Conservation (phyloP, 768 basidiomycete species). For the Calvatia gigantea region DNA sequence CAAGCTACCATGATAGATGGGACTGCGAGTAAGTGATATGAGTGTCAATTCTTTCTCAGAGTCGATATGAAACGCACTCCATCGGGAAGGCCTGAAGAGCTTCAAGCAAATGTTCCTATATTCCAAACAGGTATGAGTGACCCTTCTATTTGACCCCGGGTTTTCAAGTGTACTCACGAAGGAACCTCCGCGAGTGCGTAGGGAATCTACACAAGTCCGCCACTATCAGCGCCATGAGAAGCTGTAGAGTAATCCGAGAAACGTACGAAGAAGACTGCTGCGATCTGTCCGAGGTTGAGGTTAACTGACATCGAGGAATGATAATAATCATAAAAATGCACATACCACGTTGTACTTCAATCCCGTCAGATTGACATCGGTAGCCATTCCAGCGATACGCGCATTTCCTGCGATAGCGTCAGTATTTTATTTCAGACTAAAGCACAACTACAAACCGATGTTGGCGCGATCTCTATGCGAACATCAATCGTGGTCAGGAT, state of each 20-base stretch:
- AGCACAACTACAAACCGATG: constrained; percentile 22
- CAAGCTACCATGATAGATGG: constrained; percentile 31
- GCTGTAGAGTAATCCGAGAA: neutral
- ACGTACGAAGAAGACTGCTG: constrained; percentile 33
- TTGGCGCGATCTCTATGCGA: constrained; percentile 31
- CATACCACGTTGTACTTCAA: constrained; percentile 33
- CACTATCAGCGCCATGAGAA: neutral
- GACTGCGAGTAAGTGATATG: constrained; percentile 15
- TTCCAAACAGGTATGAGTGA: neutral
- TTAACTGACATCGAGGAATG: neutral
- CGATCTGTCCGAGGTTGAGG: constrained; percentile 19
- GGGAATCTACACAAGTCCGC: constrained; percentile 19
- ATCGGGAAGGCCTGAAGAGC: constrained; percentile 26
- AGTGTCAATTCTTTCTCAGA: neutral
- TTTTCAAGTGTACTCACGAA: constrained; percentile 20
- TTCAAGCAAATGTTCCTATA: constrained; percentile 30
- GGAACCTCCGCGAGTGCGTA: constrained; percentile 33
- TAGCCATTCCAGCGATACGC: constrained; percentile 29
- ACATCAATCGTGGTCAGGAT: neutral
- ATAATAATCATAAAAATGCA: neutral
- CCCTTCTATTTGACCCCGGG: neutral
- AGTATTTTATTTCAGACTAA: neutral
- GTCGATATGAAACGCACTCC: constrained; percentile 23
- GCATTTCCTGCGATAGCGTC: constrained; percentile 22
- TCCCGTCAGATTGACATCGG: constrained; percentile 25